A percentile compares a stretch with the other conserved stretches of the same genome.
These are phyloP conservation scores for Solanum stenotomum DNA, from an alignment of 257 asterid species.

Conservation along the genomic window DNA sequence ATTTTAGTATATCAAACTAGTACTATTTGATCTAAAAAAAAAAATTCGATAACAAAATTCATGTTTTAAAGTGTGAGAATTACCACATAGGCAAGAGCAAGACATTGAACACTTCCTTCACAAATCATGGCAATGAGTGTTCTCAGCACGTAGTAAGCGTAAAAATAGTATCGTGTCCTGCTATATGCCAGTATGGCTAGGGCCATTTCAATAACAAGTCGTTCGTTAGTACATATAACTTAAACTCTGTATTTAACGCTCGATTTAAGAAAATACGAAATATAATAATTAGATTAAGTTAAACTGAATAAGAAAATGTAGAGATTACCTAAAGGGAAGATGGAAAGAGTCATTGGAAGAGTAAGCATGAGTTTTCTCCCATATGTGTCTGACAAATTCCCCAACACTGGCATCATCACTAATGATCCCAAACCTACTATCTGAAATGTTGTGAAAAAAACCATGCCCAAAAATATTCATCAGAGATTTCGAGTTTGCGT, in stretches of 20 bases:
- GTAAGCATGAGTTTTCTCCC: slow-evolving; percentile 87
- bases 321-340: slow-evolving; percentile 54
- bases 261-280: too few relatives aligned
- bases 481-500: neutral
- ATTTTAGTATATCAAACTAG: neutral
- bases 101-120: slow-evolving; percentile 75
- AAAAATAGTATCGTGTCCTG: slow-evolving; percentile 56
- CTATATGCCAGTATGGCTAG: slow-evolving; percentile 66
- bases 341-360: slow-evolving; percentile 60
- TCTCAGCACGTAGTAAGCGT: slow-evolving; percentile 53
- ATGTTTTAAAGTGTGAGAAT: neutral
- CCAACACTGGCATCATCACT: slow-evolving; percentile 75
- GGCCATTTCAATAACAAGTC: neutral
- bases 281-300: neutral
- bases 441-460: slow-evolving; percentile 22
- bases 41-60: neutral
- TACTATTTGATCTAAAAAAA: neutral
- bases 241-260: neutral
- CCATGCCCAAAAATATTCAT: neutral
- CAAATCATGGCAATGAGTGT: slow-evolving; percentile 61
- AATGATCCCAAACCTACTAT: slow-evolving; percentile 78
- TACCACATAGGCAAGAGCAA: slow-evolving; percentile 93
- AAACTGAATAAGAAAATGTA: neutral
- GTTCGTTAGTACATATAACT: neutral
- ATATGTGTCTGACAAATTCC: slow-evolving; percentile 71